A percentile compares a stretch with the other conserved stretches of the same genome.
Evolutionary conservation across 1,284 basidiomycete species (phyloP).

Genomic region (Cystobasidium pallidum): DNA sequence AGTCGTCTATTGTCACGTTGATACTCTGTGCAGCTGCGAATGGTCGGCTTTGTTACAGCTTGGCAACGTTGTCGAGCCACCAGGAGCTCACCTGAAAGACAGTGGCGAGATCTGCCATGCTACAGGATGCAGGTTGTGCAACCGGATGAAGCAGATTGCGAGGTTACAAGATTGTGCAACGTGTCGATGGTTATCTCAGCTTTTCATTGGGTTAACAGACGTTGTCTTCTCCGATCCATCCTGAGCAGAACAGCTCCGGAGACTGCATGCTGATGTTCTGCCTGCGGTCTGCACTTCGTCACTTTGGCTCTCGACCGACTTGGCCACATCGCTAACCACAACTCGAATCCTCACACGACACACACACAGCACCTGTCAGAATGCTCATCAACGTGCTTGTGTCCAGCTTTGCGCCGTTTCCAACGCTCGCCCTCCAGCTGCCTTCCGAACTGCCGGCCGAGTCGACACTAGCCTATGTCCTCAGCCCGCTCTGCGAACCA

Average conservation of each 20-base stretch:
- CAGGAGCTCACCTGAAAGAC: neutral
- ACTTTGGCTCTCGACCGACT: neutral
- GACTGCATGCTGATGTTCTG: neutral
- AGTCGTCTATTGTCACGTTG: conserved; percentile 58
- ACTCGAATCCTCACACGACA: neutral
- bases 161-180: neutral
- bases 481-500: conserved; percentile 65
- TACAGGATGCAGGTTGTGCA: neutral
- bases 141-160: too few species aligned
- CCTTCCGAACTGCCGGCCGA: conserved; percentile 62
- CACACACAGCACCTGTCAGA: neutral
- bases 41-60: too few species aligned
- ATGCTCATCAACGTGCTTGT: conserved; percentile 63
- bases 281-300: too few species aligned
- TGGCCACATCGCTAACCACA: neutral
- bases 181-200: neutral
- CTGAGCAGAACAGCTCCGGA: too few species aligned
- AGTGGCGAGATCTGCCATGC: conserved; percentile 17
- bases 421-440: conserved; percentile 68
- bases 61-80: too few species aligned
- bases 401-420: conserved; percentile 74
- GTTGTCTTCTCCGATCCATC: too few species aligned
- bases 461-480: conserved; percentile 62
- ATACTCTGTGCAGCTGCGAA: conserved; percentile 8
- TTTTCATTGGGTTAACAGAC: too few species aligned